phyloP scores from a whole-genome alignment of 257 asterid genomes.

The Przewalskia tangutica region DNA sequence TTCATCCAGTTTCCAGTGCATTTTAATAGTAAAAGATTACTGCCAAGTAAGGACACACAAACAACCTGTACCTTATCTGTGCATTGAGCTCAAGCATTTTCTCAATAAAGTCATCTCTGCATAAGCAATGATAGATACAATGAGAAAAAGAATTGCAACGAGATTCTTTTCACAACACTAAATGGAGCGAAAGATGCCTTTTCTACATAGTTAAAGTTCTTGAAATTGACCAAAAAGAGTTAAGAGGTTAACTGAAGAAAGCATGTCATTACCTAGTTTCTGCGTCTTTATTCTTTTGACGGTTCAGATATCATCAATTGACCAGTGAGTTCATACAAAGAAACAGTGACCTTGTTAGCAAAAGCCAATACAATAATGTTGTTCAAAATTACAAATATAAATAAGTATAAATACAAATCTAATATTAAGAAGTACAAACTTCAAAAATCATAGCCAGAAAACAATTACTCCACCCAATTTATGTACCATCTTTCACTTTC shows the following conservation, averaged over 20 bases:
- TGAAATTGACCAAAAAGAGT: not conserved
- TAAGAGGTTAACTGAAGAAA: not conserved
- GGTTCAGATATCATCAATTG: slow-evolving; percentile 14
- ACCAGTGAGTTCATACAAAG: not conserved
- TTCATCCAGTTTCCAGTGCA: not conserved
- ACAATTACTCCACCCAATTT: no score
- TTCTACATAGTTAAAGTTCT: not conserved
- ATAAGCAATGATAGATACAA: slow-evolving; percentile 9
- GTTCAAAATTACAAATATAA: not conserved
- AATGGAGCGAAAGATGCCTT: not conserved
- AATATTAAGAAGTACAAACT: not conserved
- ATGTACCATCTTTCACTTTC: no score
- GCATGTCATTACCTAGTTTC: slow-evolving; percentile 29
- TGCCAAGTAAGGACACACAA: not conserved
- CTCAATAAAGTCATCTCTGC: slow-evolving; percentile 62
- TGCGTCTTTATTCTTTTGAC: slow-evolving; percentile 51
- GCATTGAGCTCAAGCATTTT: slow-evolving; percentile 63
- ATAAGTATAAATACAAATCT: slow-evolving; percentile 1
- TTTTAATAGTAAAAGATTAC: not conserved
- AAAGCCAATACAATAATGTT: not conserved
- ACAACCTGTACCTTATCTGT: slow-evolving; percentile 37
- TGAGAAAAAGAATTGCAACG: not conserved
- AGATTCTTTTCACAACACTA: not conserved
- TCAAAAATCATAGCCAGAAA: not conserved
- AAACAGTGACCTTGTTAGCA: not conserved